phyloP scores from a whole-genome alignment of 345 rosid genomes.

The Heritiera fomes region DNA sequence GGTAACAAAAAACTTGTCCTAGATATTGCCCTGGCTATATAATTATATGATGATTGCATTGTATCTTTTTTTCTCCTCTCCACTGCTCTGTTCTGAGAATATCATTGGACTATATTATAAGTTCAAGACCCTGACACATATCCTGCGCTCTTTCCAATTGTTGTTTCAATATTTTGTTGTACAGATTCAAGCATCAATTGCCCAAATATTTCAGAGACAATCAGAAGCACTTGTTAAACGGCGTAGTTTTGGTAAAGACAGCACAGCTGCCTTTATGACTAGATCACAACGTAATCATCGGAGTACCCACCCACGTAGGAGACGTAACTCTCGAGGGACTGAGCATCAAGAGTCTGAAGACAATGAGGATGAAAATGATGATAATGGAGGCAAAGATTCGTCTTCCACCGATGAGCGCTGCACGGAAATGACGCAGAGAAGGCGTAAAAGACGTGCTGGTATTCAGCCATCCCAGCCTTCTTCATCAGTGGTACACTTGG shows the following conservation, averaged over 20 bases:
- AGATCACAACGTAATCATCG: slow-evolving; percentile 60
- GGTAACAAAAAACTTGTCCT: neutral
- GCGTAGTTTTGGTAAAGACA: slow-evolving; percentile 60
- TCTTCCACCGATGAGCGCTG: slow-evolving; percentile 74
- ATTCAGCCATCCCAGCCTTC: slow-evolving; percentile 53
- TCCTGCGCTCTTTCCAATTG: slow-evolving; percentile 5
- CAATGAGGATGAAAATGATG: slow-evolving; percentile 68
- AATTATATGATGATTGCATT: neutral
- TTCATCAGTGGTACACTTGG: slow-evolving; percentile 56
- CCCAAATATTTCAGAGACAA: slow-evolving; percentile 74
- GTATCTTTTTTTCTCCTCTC: neutral
- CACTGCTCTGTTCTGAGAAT: neutral
- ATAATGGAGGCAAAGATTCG: slow-evolving; percentile 62
- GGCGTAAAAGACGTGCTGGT: slow-evolving; percentile 52
- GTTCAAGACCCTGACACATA: neutral
- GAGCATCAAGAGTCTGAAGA: slow-evolving; percentile 70
- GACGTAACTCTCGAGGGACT: slow-evolving; percentile 53
- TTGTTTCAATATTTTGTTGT: slow-evolving; percentile 28
- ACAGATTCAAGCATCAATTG: slow-evolving; percentile 94
- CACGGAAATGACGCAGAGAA: slow-evolving; percentile 49
- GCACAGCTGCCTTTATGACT: slow-evolving; percentile 33
- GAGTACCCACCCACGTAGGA: slow-evolving; percentile 49
- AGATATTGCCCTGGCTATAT: neutral
- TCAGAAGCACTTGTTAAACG: slow-evolving; percentile 74
- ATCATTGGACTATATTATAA: neutral